These are phyloP conservation scores for Xylariomycetidae sp. DNA, from an alignment of 2,329 filamentous ascomycete genomes.

Conservation along the genomic window DNA sequence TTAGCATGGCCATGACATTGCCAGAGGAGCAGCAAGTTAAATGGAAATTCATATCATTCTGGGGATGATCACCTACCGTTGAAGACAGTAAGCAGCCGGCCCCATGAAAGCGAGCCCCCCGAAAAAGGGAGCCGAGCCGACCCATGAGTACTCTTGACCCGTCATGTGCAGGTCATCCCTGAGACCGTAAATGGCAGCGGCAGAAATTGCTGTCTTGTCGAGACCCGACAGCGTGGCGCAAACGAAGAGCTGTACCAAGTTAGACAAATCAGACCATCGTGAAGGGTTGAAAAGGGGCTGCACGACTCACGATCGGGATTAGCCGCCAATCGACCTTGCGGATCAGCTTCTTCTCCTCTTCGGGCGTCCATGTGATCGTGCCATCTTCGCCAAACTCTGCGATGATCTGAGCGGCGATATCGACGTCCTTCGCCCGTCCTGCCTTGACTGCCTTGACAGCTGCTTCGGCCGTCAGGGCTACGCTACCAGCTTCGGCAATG, in stretches of 20 bases:
- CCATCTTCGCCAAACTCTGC: conserved; percentile 16
- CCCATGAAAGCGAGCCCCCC: conserved; percentile 18
- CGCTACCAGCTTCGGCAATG: neutral
- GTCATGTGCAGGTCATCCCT: conserved; percentile 15
- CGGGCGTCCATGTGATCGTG: neutral
- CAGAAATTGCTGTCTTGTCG: conserved; percentile 19
- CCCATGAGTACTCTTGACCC: conserved; percentile 23
- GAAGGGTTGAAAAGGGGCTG: neutral
- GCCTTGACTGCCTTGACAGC: conserved; percentile 21
- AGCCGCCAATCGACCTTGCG: conserved; percentile 12
- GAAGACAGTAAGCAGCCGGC: conserved; percentile 16
- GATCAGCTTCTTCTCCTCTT: conserved; percentile 1
- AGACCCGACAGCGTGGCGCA: conserved; percentile 15
- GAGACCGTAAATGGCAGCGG: conserved; percentile 21
- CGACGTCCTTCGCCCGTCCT: conserved; percentile 18
- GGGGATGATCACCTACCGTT: conserved; percentile 4
- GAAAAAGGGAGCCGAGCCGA: conserved; percentile 19
- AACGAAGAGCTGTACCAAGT: conserved; percentile 8
- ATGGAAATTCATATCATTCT: no score
- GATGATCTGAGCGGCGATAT: conserved; percentile 22
- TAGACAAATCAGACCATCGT: no score
- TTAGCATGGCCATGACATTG: no score
- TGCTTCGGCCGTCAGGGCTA: conserved; percentile 10
- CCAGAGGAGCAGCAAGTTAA: no score
- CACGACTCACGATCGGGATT: conserved; percentile 16